Evolutionary conservation across 202 grass and related monocot genomes (phyloP).

Genomic region (Carex sylvatica): DNA sequence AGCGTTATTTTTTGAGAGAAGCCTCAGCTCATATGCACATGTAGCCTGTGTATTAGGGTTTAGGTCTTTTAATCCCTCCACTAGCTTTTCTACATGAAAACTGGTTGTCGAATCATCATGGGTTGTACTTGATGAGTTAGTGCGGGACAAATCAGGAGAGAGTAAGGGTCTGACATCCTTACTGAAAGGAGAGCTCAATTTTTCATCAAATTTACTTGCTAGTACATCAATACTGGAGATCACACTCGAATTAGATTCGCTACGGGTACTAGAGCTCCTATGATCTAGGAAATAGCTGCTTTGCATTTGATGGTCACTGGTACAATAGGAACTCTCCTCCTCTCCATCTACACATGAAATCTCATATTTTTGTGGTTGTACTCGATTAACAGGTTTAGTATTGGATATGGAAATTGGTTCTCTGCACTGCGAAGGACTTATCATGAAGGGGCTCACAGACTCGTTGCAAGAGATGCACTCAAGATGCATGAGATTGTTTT

Average conservation of each 20-base stretch:
- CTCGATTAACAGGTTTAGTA: slow-evolving; percentile 21
- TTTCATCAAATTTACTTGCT: slow-evolving; percentile 37
- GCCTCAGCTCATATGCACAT: slow-evolving; percentile 65
- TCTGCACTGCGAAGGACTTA: slow-evolving; percentile 36
- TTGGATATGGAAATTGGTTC: slow-evolving; percentile 31
- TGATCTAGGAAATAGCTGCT: slow-evolving; percentile 23
- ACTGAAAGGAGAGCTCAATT: slow-evolving; percentile 30
- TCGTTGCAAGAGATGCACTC: slow-evolving; percentile 5
- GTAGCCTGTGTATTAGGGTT: slow-evolving; percentile 63
- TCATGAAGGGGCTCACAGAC: background rate
- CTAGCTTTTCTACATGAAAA: slow-evolving; percentile 43
- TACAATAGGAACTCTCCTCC: slow-evolving; percentile 20
- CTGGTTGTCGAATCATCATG: slow-evolving; percentile 14
- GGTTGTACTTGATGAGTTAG: slow-evolving; percentile 11
- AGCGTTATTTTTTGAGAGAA: slow-evolving; percentile 71
- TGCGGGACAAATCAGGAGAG: slow-evolving; percentile 26
- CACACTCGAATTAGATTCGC: slow-evolving; percentile 43
- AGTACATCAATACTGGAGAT: slow-evolving; percentile 39
- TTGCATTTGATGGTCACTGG: slow-evolving; percentile 13
- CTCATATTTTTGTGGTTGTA: slow-evolving; percentile 26
- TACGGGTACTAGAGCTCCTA: slow-evolving; percentile 35
- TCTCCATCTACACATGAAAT: slow-evolving; percentile 7
- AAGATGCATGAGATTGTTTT: slow-evolving; percentile 41
- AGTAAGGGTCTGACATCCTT: slow-evolving; percentile 14
- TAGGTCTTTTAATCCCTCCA: slow-evolving; percentile 45